Evolutionary conservation across 768 basidiomycete genomes (phyloP), one percentile per base, ranked within the genome.

Genomic region (Tephrocybe sp.): DNA sequence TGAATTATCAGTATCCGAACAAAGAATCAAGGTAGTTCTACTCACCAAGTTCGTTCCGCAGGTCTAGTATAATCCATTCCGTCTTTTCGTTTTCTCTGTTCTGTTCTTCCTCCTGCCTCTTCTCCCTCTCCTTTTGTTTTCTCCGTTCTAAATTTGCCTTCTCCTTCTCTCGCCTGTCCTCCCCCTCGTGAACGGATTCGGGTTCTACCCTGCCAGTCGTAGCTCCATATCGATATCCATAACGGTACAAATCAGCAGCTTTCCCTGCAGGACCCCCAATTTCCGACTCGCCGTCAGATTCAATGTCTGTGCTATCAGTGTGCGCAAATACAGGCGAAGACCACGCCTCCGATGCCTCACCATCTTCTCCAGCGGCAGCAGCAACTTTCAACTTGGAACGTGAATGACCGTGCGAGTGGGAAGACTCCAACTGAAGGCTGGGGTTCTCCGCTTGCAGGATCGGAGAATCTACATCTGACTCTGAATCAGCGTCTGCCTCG

Each of bases 41-140:
- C 52, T 31, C 28, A 52, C 60, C 55, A 22, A 52, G 18, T 9
- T 61, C 60, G 21, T 34, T 52, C 1, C 75, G 71, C 63, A 82
- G 60, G 59, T 83, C 81, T 16, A 83, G 62, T 8, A 77, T 72
- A 15, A 82, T 65, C 77, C 74, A 82, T 46, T 81, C 79, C 0
- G 66, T 70, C 22, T 66, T 67, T 9, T 67, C 65, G 1, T 64
- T 64, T 9, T 58, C 55, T 42, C 56, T 57, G 39, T 53, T 58
- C 12, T 28, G 38, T 27, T 51, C 57, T 27, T 55, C 43, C 36
- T 50, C 56, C 44, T 39, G 53, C 28, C 27, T 52, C 53, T 44
- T 60, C 32, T 38, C 56, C 51, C 47, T 52, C 54, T 63, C 56
- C 49, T 57, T 61, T 50, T 40, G 35, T 36, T 57, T 61, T 41